phyloP scores from a whole-genome alignment of 768 basidiomycete genomes.

The Boletus bicolor region DNA sequence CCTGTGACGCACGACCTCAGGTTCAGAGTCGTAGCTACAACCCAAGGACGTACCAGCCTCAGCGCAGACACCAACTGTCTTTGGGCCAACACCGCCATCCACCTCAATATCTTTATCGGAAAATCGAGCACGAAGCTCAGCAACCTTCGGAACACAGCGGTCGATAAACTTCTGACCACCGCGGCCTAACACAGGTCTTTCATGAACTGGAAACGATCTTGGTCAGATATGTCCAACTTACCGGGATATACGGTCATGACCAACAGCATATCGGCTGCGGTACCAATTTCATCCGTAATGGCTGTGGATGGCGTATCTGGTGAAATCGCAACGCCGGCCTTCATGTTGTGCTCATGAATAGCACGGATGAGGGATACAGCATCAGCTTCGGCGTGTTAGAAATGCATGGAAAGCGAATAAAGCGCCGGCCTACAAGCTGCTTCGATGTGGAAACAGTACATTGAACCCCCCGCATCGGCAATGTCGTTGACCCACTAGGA shows the following conservation, averaged over 20 bases:
- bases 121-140: slow-evolving; percentile 85
- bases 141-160: slow-evolving; percentile 88
- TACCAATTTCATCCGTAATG: slow-evolving; percentile 82
- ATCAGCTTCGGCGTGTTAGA: slow-evolving; percentile 45
- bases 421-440: slow-evolving; percentile 64
- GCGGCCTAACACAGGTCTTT: slow-evolving; percentile 47
- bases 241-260: slow-evolving; percentile 99
- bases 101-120: slow-evolving; percentile 97
- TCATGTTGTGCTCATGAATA: slow-evolving; percentile 85
- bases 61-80: slow-evolving; percentile 84
- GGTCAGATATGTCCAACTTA: slow-evolving; percentile 24
- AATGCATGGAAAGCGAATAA: slow-evolving; percentile 11
- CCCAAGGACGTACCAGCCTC: slow-evolving; percentile 61
- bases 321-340: slow-evolving; percentile 94
- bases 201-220: background rate
- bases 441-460: slow-evolving; percentile 97
- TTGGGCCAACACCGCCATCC: slow-evolving; percentile 94
- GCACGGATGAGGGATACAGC: slow-evolving; percentile 72
- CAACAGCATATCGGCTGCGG: slow-evolving; percentile 88
- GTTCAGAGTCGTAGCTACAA: background rate
- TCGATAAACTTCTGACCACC: slow-evolving; percentile 98
- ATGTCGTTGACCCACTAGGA: slow-evolving; percentile 93
- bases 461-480: slow-evolving; percentile 89
- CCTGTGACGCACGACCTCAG: slow-evolving; percentile 44
- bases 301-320: slow-evolving; percentile 88